Percentiles rank a stretch among this genome's conserved stretches.
Conservation (phyloP, 2,329 filamentous ascomycete species). For the Colletotrichum eremochloae region DNA sequence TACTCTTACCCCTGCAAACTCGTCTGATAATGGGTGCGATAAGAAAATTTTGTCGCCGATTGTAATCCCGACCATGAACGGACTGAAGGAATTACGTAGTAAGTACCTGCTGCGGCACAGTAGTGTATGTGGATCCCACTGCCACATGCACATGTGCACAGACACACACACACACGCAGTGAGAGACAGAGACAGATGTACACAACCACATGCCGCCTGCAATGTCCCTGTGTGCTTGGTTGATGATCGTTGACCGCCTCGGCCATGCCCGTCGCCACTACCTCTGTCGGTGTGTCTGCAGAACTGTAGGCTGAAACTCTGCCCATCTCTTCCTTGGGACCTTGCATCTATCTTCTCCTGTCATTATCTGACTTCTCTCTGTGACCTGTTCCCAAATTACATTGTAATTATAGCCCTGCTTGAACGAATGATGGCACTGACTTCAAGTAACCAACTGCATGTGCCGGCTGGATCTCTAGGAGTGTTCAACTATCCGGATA, state of each 20-base stretch:
- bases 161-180: not conserved
- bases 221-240: slow-evolving; percentile 5
- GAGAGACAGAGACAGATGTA: slow-evolving; percentile 12
- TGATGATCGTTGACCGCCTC: slow-evolving; percentile 22
- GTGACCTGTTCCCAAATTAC: not conserved
- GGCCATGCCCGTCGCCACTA: slow-evolving; percentile 15
- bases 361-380: not conserved
- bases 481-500: not conserved
- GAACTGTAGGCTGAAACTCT: not conserved
- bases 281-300: slow-evolving; percentile 2
- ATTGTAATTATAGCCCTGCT: not conserved
- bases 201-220: slow-evolving; percentile 20
- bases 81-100: not conserved
- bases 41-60: slow-evolving; percentile 17
- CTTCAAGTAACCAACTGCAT: not conserved
- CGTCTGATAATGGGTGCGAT: slow-evolving; percentile 17
- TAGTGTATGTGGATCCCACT: not conserved
- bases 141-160: slow-evolving; percentile 19
- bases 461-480: not conserved
- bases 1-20: not conserved
- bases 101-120: too few species aligned
- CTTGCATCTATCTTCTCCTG: not conserved
- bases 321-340: not conserved
- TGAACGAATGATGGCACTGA: not conserved
- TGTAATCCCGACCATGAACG: slow-evolving; percentile 1